phyloP scores from a whole-genome alignment of 345 rosid species.

The Aegle marmelos region DNA sequence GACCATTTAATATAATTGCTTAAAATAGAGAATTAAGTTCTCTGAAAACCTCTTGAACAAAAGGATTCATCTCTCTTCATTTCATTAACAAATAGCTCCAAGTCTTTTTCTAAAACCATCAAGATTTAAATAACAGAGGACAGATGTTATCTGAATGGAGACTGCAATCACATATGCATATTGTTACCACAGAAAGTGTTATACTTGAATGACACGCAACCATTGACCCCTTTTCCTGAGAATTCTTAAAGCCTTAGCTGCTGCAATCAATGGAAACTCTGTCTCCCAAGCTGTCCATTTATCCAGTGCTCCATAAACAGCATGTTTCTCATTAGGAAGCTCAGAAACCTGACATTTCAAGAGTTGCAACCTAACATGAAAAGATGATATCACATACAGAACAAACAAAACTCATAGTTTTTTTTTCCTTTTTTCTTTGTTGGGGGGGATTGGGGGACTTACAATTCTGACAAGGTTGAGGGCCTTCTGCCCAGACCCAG shows the following conservation, averaged over 20 bases:
- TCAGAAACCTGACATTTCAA: slow-evolving; percentile 55
- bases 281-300: slow-evolving; percentile 90
- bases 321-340: slow-evolving; percentile 76
- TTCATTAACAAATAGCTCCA: background rate
- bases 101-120: background rate
- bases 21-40: background rate
- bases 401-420: too few species aligned
- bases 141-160: background rate
- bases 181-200: slow-evolving; percentile 1
- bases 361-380: background rate
- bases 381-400: background rate
- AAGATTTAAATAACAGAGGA: background rate
- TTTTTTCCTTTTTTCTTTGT: too few species aligned
- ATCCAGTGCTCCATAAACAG: slow-evolving; percentile 76
- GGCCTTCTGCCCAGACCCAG: slow-evolving; percentile 82
- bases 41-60: background rate
- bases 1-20: background rate
- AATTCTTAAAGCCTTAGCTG: slow-evolving; percentile 64
- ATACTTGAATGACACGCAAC: slow-evolving; percentile 82
- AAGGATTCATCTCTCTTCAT: background rate
- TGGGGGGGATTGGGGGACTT: slow-evolving; percentile 2
- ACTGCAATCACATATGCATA: background rate
- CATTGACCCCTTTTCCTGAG: slow-evolving; percentile 68
- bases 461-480: slow-evolving; percentile 67
- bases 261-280: slow-evolving; percentile 80